Evolutionary conservation across 257 asterid species (phyloP).

Genomic region (Fraxinus americana): DNA sequence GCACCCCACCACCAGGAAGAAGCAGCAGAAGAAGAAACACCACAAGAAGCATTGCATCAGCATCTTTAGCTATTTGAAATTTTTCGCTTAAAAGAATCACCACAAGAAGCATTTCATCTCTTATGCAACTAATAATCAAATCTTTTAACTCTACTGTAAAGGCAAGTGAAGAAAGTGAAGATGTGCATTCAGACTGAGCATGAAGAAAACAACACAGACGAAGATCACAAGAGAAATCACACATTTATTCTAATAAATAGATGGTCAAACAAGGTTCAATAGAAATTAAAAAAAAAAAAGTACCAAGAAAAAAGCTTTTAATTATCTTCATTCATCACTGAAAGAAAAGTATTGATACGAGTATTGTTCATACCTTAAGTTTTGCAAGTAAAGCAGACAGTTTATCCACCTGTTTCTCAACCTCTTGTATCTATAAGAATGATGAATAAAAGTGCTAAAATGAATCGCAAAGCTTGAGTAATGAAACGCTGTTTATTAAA

Average conservation of each 20-base stretch:
- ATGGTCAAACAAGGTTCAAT: neutral
- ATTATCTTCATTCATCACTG: constrained; percentile 8
- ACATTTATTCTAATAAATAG: neutral
- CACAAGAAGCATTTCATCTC: neutral
- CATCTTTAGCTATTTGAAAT: neutral
- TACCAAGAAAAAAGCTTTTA: neutral
- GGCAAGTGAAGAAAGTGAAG: neutral
- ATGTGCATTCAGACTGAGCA: neutral
- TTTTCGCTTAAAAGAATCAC: neutral
- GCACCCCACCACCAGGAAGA: too few species aligned
- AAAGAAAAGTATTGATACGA: neutral
- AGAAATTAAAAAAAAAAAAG: neutral
- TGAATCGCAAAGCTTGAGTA: neutral
- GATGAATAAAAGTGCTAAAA: constrained; percentile 5
- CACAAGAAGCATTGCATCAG: neutral
- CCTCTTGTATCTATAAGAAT: constrained; percentile 64
- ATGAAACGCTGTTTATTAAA: neutral
- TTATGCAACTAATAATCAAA: neutral
- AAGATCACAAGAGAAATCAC: neutral
- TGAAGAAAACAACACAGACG: neutral
- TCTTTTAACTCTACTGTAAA: neutral
- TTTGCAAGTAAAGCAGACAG: constrained; percentile 55
- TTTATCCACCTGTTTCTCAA: constrained; percentile 69
- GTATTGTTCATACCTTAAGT: constrained; percentile 57
- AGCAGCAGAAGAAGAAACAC: too few species aligned